phyloP scores from a whole-genome alignment of 495 filamentous ascomycete genomes.

The Neurospora africana region DNA sequence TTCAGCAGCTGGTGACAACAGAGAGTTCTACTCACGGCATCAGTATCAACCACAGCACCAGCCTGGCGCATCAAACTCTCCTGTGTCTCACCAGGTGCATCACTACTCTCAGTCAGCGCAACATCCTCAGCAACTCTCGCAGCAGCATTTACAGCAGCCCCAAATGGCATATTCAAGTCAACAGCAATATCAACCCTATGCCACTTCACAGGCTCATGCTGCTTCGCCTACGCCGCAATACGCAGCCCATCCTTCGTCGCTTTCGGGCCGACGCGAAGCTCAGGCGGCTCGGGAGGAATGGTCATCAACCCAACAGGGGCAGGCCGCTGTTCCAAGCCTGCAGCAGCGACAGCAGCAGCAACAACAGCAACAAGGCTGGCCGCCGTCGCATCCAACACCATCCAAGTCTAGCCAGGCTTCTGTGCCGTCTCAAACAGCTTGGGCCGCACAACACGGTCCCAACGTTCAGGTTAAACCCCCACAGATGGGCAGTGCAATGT shows the following conservation, averaged over 20 bases:
- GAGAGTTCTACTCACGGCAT: conserved; percentile 34
- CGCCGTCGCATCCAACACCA: conserved; percentile 27
- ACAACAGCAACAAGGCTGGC: conserved; percentile 15
- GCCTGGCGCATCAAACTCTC: conserved; percentile 24
- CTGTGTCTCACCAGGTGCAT: conserved; percentile 30
- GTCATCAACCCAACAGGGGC: conserved; percentile 6
- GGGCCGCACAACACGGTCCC: conserved; percentile 32
- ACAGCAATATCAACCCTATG: conserved; percentile 7
- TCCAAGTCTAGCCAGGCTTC: conserved; percentile 30
- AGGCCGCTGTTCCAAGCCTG: conserved; percentile 4
- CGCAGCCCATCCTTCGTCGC: conserved; percentile 13
- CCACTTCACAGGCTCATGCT: conserved; percentile 11
- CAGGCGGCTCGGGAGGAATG: conserved; percentile 11
- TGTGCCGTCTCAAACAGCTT: conserved; percentile 27
- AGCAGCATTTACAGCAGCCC: conserved; percentile 6
- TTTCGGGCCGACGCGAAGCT: conserved; percentile 10
- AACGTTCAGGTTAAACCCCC: conserved; percentile 26
- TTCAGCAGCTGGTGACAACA: conserved; percentile 13
- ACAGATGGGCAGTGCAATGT: conserved; percentile 23
- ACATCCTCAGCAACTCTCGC: neutral
- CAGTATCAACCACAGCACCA: conserved; percentile 25
- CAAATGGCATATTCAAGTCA: conserved; percentile 12
- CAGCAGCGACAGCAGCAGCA: conserved; percentile 14
- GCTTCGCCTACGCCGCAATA: conserved; percentile 19
- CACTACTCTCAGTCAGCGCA: conserved; percentile 29